These are phyloP conservation scores for Pseudogymnoascus sp. DNA, from an alignment of 2,329 filamentous ascomycete species.

Conservation along the genomic window DNA sequence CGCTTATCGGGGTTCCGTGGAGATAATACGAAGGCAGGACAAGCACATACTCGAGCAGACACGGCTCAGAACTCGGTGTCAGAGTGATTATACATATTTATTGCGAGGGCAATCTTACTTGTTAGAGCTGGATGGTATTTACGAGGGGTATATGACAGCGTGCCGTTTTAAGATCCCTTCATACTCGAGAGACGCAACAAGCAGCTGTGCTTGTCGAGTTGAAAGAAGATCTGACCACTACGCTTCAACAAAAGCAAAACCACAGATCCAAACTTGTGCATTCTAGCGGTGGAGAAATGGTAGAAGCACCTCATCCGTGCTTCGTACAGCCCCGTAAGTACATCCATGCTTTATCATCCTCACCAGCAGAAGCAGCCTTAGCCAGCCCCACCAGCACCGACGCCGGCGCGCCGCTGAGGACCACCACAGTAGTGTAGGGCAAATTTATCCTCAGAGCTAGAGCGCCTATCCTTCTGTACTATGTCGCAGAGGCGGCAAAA, in stretches of 20 bases:
- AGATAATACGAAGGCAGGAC: neutral
- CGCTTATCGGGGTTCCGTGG: neutral
- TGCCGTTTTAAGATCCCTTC: neutral
- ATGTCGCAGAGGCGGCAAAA: neutral
- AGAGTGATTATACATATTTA: neutral
- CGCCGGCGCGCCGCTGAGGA: neutral
- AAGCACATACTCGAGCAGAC: neutral
- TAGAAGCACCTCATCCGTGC: neutral
- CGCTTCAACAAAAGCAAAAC: neutral
- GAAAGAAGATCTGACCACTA: neutral
- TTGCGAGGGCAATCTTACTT: neutral
- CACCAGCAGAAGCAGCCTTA: neutral
- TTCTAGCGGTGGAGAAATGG: neutral
- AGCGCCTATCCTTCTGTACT: neutral
- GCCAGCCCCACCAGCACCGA: neutral
- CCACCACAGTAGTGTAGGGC: neutral
- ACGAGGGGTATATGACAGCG: neutral
- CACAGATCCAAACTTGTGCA: neutral
- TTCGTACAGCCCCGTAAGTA: neutral
- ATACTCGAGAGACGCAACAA: neutral
- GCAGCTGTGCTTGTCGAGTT: too few species aligned
- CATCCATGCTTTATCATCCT: slow-evolving; percentile 2
- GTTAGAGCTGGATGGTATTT: neutral
- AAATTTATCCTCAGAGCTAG: neutral
- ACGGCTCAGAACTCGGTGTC: neutral